These are phyloP conservation scores for Aspergillus amoenus DNA, from an alignment of 2,329 filamentous ascomycete species.

Conservation along the genomic window DNA sequence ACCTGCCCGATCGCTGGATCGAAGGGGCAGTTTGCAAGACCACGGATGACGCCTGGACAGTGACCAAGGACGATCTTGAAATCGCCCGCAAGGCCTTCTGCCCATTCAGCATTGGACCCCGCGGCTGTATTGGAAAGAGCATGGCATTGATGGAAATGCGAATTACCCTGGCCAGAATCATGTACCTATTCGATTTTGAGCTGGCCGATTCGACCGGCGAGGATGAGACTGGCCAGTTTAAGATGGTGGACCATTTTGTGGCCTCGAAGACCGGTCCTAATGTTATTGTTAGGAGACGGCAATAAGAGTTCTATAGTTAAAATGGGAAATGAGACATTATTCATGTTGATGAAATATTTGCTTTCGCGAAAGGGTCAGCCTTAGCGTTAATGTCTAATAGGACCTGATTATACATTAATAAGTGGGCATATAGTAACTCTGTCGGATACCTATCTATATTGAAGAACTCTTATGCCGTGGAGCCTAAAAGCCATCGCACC, in stretches of 20 bases:
- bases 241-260: constrained; percentile 40
- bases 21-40: constrained; percentile 45
- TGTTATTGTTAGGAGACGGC: constrained; percentile 23
- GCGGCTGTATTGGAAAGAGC: constrained; percentile 44
- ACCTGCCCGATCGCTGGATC: constrained; percentile 66
- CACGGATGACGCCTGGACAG: constrained; percentile 35
- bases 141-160: constrained; percentile 46
- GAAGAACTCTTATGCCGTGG: no score
- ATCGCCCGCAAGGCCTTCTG: constrained; percentile 69
- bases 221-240: constrained; percentile 35
- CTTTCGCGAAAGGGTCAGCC: no score
- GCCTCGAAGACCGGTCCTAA: constrained; percentile 39
- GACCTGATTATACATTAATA: no score
- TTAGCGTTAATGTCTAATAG: no score
- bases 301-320: not conserved
- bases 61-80: constrained; percentile 50
- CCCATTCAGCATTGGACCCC: constrained; percentile 51
- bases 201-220: constrained; percentile 35
- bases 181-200: constrained; percentile 42
- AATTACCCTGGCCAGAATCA: constrained; percentile 37
- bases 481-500: no score
- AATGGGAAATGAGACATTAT: not conserved
- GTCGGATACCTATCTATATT: no score
- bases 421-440: no score
- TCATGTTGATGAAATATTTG: no score